Evolutionary conservation across 148 eudicot species (phyloP).

Genomic region (Rhododendron kiyosumense): DNA sequence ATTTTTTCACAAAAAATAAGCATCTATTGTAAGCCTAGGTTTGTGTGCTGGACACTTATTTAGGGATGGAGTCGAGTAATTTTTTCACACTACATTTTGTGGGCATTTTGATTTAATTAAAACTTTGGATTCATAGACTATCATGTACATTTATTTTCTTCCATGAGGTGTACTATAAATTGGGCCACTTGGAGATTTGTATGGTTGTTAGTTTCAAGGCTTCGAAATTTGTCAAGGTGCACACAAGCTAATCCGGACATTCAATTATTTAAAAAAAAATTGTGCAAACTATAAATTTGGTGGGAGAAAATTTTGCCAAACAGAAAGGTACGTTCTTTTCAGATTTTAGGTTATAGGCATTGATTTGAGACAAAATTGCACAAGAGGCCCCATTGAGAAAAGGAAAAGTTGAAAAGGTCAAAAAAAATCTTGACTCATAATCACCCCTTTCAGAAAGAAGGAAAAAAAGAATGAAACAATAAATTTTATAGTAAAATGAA

Average conservation of each 20-base stretch:
- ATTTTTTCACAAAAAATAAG: no score
- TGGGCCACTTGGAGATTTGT: background rate
- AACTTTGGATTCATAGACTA: no score
- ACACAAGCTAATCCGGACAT: fast-evolving
- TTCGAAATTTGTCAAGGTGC: no score
- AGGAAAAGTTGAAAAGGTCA: conserved; percentile 18
- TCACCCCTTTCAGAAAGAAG: conserved; percentile 22
- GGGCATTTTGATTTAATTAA: no score
- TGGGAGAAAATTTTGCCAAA: background rate
- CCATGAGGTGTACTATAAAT: background rate
- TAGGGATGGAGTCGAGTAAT: no score
- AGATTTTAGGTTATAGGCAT: background rate
- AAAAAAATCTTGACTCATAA: conserved; percentile 35
- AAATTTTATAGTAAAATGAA: background rate
- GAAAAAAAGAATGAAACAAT: background rate
- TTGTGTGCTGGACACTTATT: no score
- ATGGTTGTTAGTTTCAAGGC: no score
- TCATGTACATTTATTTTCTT: no score
- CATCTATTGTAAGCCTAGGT: no score
- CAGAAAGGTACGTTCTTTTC: background rate
- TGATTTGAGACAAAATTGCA: conserved; percentile 25
- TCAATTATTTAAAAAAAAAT: no score
- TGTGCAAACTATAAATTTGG: background rate
- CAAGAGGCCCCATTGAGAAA: conserved; percentile 18
- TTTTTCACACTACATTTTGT: no score